Percentiles rank a stretch among this genome's conserved stretches.
These are phyloP conservation scores for Pythium guiyangense DNA, from an alignment of 352 stramenopile genomes.

Conservation along the genomic window DNA sequence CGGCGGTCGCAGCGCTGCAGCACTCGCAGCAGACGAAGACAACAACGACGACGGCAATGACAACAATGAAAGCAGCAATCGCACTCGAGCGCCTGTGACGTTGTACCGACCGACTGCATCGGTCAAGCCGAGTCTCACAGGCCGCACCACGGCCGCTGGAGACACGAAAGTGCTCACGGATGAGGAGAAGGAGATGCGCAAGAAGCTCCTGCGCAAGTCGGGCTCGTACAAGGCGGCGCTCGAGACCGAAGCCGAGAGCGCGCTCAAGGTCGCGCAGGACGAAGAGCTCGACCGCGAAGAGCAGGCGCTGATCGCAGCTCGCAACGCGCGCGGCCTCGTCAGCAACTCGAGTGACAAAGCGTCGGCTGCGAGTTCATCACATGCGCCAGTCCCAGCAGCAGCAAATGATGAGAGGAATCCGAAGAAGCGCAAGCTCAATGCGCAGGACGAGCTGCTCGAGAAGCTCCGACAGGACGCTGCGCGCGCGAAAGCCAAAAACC, in stretches of 20 bases:
- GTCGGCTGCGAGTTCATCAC: background rate
- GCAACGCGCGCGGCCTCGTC: conserved; percentile 16
- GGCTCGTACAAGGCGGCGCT: conserved; percentile 19
- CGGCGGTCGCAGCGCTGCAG: conserved; percentile 15
- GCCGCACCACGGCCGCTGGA: conserved; percentile 10
- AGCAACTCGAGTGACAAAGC: background rate
- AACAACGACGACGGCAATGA: conserved; percentile 10
- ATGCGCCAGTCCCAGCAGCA: background rate
- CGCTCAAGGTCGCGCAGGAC: conserved; percentile 19
- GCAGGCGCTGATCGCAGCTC: conserved; percentile 39
- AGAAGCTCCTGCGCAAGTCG: conserved; percentile 60
- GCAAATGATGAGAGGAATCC: background rate
- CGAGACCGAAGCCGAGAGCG: conserved; percentile 29
- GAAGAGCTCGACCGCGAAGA: conserved; percentile 52
- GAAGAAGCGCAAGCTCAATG: conserved; percentile 64
- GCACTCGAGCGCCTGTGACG: conserved; percentile 24
- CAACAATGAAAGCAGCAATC: conserved; percentile 1
- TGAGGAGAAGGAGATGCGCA: conserved; percentile 68
- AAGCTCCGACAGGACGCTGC: conserved; percentile 57
- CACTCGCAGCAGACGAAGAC: conserved; percentile 4
- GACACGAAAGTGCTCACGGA: conserved; percentile 32
- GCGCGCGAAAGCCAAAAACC: conserved; percentile 70
- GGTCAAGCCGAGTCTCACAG: conserved; percentile 25
- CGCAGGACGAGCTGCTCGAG: conserved; percentile 66
- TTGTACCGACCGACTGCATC: conserved; percentile 49